Evolutionary conservation across 2,329 filamentous ascomycete genomes (phyloP), one percentile per base, ranked within the genome.

Genomic region (Aspergillus alliaceus): DNA sequence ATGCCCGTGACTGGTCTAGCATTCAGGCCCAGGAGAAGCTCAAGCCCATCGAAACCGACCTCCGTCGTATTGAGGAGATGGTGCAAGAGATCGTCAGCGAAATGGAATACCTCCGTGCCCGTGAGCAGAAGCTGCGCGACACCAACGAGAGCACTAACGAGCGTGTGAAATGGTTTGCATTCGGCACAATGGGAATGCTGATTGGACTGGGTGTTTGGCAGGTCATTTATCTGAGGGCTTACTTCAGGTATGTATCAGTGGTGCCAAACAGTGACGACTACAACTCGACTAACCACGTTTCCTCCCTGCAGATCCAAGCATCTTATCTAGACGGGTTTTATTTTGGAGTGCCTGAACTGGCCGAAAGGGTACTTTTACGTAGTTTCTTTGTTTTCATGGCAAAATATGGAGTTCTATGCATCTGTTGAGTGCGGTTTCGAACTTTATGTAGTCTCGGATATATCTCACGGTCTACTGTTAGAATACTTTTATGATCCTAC

Each of bases 131-230:
- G 82, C 84, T 99, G 68, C 85, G 95, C 75, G 93, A 99, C 80
- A 99, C 95, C 67, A 99, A 99, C 78, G 95, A 99, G 88, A 98
- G 93, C 83, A 99, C 95, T 65, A 99, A 99, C 80, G 95, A 90
- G 79, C 86, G 95, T 58, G 95, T 99, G 71, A 99, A 98, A 83
- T 98, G 91, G 92, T 99, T 99, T 78, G 93, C 93, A 49, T 87
- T 97, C 74, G 86, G 88, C 64, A 98, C 93, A 27, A 98, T 96
- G 80, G 89, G 91, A 61, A 88, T 97, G 82, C 80, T 99, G 67
- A 82, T 97, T 65, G 90, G 86, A 32, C 82, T 99, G 67, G 96
- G 95, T 76, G 92, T 82, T 40, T 99, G 95, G 95, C 95, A 99
- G 86, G 90, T 99, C 72, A 87, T 99, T 73, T 99, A 99, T 79